phyloP scores from a whole-genome alignment of 306 rosid genomes.

The Glycine tomentella region DNA sequence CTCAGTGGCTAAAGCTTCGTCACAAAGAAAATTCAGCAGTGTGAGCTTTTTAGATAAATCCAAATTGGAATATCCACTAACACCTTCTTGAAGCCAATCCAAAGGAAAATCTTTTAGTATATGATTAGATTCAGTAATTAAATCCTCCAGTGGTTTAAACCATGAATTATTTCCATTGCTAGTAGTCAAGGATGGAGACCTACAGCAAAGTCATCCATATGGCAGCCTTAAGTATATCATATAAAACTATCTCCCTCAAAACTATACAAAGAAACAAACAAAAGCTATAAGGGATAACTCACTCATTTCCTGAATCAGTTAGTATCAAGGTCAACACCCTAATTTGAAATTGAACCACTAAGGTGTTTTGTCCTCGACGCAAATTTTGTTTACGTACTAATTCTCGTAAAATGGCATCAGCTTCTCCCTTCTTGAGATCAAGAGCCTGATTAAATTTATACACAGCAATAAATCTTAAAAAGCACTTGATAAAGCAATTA shows the following conservation, averaged over 20 bases:
- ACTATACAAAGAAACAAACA: neutral
- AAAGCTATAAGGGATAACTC: neutral
- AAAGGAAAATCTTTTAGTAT: constrained; percentile 43
- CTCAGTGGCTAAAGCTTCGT: constrained; percentile 52
- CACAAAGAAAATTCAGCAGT: constrained; percentile 53
- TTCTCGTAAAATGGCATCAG: constrained; percentile 47
- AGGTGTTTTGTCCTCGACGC: constrained; percentile 32
- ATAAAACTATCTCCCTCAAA: neutral
- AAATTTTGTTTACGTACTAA: constrained; percentile 28
- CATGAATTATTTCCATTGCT: constrained; percentile 45
- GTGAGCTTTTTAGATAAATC: constrained; percentile 47
- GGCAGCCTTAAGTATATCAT: neutral
- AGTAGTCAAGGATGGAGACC: constrained; percentile 43
- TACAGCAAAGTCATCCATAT: constrained; percentile 29
- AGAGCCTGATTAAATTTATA: constrained; percentile 41
- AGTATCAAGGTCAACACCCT: constrained; percentile 44
- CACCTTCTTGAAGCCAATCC: constrained; percentile 41
- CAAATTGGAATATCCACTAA: constrained; percentile 39
- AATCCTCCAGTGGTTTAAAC: constrained; percentile 45
- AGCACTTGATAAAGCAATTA: neutral
- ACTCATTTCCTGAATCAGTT: constrained; percentile 45
- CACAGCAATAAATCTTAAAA: constrained; percentile 31
- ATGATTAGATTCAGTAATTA: constrained; percentile 40
- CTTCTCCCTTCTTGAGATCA: constrained; percentile 52
- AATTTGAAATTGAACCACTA: constrained; percentile 43